Conservation (phyloP, 495 filamentous ascomycete genomes). For the Podospora pseudocomata region DNA sequence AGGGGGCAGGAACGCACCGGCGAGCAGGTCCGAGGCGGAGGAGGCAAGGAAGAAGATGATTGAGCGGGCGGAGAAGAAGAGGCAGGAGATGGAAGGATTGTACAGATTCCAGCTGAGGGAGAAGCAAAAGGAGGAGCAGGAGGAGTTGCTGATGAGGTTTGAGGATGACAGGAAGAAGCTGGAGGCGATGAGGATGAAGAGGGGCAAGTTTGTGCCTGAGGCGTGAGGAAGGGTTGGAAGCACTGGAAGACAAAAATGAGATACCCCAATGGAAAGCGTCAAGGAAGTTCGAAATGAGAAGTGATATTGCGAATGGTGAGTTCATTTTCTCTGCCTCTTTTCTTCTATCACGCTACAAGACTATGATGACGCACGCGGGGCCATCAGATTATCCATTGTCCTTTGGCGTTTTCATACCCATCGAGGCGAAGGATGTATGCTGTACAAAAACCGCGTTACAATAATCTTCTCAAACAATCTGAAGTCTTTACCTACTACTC, state of each 20-base stretch:
- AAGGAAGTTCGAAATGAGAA: background rate
- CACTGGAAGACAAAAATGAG: background rate
- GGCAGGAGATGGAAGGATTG: conserved; percentile 68
- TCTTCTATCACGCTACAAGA: conserved; percentile 2
- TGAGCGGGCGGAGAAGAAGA: conserved; percentile 63
- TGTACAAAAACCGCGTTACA: conserved; percentile 48
- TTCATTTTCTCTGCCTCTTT: conserved; percentile 6
- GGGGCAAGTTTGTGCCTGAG: conserved; percentile 56
- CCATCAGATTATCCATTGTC: conserved; percentile 41
- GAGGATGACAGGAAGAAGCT: conserved; percentile 63
- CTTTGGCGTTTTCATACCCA: conserved; percentile 22
- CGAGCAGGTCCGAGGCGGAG: conserved; percentile 69
- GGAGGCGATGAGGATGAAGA: conserved; percentile 55
- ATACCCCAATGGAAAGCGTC: background rate
- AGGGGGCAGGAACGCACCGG: conserved; percentile 70
- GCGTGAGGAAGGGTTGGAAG: conserved; percentile 27
- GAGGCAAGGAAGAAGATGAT: conserved; percentile 69
- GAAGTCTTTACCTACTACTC: conserved; percentile 22
- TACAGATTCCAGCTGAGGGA: conserved; percentile 93
- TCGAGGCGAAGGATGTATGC: conserved; percentile 28
- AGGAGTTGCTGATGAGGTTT: conserved; percentile 61
- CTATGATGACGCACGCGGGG: conserved; percentile 55
- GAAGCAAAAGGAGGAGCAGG: conserved; percentile 77
- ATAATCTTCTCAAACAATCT: conserved; percentile 52
- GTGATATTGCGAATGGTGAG: conserved; percentile 6